Evolutionary conservation across 495 filamentous ascomycete genomes (phyloP).

Genomic region (Aspergillus cavernicola): DNA sequence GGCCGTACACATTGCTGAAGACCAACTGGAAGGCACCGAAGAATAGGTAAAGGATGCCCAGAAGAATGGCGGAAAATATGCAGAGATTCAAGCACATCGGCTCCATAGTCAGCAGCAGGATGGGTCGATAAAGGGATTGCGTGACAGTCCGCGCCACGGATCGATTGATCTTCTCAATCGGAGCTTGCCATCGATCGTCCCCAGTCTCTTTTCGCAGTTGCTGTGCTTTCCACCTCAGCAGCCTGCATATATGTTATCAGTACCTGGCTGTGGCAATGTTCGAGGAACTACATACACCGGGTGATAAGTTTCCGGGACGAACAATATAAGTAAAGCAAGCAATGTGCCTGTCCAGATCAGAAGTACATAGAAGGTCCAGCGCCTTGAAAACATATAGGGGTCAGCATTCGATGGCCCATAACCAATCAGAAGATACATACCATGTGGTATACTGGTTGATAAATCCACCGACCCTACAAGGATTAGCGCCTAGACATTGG

Average conservation of each 20-base stretch:
- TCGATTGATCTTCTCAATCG: conserved; percentile 72
- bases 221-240: conserved; percentile 72
- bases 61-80: conserved; percentile 75
- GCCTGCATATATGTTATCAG: conserved; percentile 32
- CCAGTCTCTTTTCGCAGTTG: conserved; percentile 70
- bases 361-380: conserved; percentile 88
- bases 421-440: conserved; percentile 31
- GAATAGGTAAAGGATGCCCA: conserved; percentile 91
- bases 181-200: conserved; percentile 70
- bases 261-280: not conserved
- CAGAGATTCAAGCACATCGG: conserved; percentile 86
- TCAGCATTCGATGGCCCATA: conserved; percentile 11
- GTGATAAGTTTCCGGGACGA: conserved; percentile 92
- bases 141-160: conserved; percentile 70
- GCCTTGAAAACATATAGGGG: conserved; percentile 32
- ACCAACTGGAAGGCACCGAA: conserved; percentile 90
- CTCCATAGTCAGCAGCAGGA: conserved; percentile 78
- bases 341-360: conserved; percentile 73
- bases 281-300: conserved; percentile 47
- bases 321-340: conserved; percentile 58
- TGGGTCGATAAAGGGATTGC: conserved; percentile 70
- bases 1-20: conserved; percentile 71
- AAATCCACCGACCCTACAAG: conserved; percentile 55
- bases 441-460: conserved; percentile 75
- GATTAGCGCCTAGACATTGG: conserved; percentile 8